Evolutionary conservation across 2,329 filamentous ascomycete species (phyloP).

Genomic region (Fusarium phyllophilum): DNA sequence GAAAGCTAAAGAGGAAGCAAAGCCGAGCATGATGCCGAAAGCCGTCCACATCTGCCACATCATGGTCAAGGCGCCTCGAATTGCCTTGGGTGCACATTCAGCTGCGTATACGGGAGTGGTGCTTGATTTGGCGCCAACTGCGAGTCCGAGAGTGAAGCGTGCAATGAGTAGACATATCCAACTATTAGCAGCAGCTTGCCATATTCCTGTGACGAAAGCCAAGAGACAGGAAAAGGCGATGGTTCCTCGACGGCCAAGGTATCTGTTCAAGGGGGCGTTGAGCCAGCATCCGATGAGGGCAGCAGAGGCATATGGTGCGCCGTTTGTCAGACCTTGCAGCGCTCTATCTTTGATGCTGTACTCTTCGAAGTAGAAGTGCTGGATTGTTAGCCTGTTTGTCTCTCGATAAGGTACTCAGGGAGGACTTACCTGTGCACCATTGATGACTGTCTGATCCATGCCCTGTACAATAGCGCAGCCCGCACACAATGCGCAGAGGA

Average conservation of each 20-base stretch:
- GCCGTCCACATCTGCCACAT: slow-evolving; percentile 66
- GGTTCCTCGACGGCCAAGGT: slow-evolving; percentile 69
- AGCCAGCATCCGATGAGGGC: slow-evolving; percentile 53
- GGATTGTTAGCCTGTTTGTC: not conserved
- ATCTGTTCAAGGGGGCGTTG: slow-evolving; percentile 61
- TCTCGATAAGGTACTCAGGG: not conserved
- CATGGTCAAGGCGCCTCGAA: slow-evolving; percentile 65
- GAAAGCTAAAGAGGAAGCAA: slow-evolving; percentile 60
- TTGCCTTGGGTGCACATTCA: slow-evolving; percentile 62
- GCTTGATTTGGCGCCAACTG: slow-evolving; percentile 70
- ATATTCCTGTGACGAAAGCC: slow-evolving; percentile 58
- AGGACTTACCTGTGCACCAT: slow-evolving; percentile 58
- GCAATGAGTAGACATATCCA: slow-evolving; percentile 71
- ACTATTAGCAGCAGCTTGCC: slow-evolving; percentile 55
- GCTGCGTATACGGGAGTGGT: slow-evolving; percentile 60
- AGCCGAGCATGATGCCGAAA: slow-evolving; percentile 73
- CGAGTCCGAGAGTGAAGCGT: slow-evolving; percentile 74
- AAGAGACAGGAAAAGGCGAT: slow-evolving; percentile 69
- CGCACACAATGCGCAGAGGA: slow-evolving; percentile 40
- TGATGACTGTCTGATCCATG: slow-evolving; percentile 72
- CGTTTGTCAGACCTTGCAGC: slow-evolving; percentile 64
- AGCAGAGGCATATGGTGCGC: slow-evolving; percentile 64
- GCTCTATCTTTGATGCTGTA: slow-evolving; percentile 48
- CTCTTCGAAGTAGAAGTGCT: slow-evolving; percentile 49
- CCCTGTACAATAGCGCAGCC: slow-evolving; percentile 65